These are phyloP conservation scores for Cyathus striatus DNA, from an alignment of 768 basidiomycete species.

Conservation along the genomic window DNA sequence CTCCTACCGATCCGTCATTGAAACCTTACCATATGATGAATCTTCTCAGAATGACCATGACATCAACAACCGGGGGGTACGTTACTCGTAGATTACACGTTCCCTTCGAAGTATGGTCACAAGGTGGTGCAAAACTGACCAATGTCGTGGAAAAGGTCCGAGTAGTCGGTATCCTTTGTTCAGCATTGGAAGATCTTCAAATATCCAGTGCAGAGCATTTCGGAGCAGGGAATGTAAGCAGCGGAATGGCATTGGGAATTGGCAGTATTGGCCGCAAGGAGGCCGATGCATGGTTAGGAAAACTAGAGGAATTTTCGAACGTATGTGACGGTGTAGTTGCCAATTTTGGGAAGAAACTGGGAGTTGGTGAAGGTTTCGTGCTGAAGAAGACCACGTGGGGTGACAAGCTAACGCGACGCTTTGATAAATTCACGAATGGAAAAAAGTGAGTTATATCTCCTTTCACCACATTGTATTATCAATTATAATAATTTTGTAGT, in stretches of 20 bases:
- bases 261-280: slow-evolving; percentile 73
- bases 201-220: slow-evolving; percentile 67
- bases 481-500: slow-evolving; percentile 32
- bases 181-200: slow-evolving; percentile 77
- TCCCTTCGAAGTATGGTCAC: slow-evolving; percentile 87
- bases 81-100: slow-evolving; percentile 83
- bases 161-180: slow-evolving; percentile 73
- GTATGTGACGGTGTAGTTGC: slow-evolving; percentile 78
- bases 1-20: slow-evolving; percentile 68
- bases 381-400: slow-evolving; percentile 80
- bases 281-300: slow-evolving; percentile 71
- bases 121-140: slow-evolving; percentile 79
- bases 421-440: slow-evolving; percentile 83
- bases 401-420: slow-evolving; percentile 64
- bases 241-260: slow-evolving; percentile 68
- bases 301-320: slow-evolving; percentile 75
- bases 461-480: slow-evolving; percentile 7
- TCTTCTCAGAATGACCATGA: slow-evolving; percentile 75
- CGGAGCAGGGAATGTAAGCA: slow-evolving; percentile 75
- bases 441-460: slow-evolving; percentile 61
- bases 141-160: slow-evolving; percentile 84
- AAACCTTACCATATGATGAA: slow-evolving; percentile 92
- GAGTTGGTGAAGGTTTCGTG: slow-evolving; percentile 84
- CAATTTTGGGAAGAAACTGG: slow-evolving; percentile 83
- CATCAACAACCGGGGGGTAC: slow-evolving; percentile 78